Evolutionary conservation across 768 basidiomycete genomes (phyloP).

Genomic region (Leccinum subgranulosum): DNA sequence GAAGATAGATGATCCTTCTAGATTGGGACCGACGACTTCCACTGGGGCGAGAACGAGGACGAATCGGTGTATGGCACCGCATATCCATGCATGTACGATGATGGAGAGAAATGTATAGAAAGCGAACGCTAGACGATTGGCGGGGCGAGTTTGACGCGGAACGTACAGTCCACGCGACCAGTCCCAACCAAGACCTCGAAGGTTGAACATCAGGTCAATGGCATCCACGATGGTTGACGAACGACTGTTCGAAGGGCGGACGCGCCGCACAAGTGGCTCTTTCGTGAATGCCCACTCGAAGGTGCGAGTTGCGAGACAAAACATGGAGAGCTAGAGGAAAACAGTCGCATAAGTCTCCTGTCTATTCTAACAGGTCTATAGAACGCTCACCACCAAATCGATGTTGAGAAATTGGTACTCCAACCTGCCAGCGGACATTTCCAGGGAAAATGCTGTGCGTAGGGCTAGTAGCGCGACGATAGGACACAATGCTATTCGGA

Average conservation of each 20-base stretch:
- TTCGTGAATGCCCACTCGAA: slow-evolving; percentile 17
- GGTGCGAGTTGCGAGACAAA: slow-evolving; percentile 6
- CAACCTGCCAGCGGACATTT: slow-evolving; percentile 5
- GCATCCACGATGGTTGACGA: slow-evolving; percentile 33
- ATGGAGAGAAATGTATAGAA: slow-evolving; percentile 33
- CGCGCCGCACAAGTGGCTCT: slow-evolving; percentile 11
- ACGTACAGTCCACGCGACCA: slow-evolving; percentile 41
- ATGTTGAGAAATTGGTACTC: slow-evolving; percentile 4
- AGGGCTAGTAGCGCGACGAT: slow-evolving; percentile 42
- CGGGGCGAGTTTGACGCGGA: slow-evolving; percentile 39
- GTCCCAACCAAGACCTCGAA: slow-evolving; percentile 61
- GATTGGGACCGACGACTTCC: slow-evolving; percentile 22
- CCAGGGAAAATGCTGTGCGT: slow-evolving; percentile 30
- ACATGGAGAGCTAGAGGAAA: slow-evolving; percentile 14
- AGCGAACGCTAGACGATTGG: slow-evolving; percentile 37
- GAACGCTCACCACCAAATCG: slow-evolving; percentile 9
- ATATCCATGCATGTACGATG: slow-evolving; percentile 35
- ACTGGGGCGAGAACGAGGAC: slow-evolving; percentile 45
- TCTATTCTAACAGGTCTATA: neutral
- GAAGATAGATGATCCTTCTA: slow-evolving; percentile 30
- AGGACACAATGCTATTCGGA: slow-evolving; percentile 47
- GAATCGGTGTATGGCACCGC: slow-evolving; percentile 44
- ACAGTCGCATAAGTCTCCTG: neutral
- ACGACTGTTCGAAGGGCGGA: slow-evolving; percentile 3
- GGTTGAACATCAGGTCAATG: slow-evolving; percentile 46